A percentile compares a stretch with the other conserved stretches of the same genome.
Evolutionary conservation across 2,329 filamentous ascomycete species (phyloP).

Genomic region (Pseudogymnoascus destructans): DNA sequence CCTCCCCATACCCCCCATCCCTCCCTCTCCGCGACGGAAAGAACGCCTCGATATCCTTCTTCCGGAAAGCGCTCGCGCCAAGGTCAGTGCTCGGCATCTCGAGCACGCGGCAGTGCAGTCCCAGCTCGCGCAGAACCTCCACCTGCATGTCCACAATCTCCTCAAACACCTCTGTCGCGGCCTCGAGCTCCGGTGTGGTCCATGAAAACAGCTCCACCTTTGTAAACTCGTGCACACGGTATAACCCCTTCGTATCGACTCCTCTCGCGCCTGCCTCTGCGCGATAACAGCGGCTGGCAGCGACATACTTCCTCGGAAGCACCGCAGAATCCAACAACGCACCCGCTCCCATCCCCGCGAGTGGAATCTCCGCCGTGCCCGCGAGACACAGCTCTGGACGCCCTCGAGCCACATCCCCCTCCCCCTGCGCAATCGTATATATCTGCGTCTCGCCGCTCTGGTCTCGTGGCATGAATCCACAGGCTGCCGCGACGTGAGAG

Average conservation of each 20-base stretch:
- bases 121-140: conserved; percentile 64
- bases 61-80: conserved; percentile 74
- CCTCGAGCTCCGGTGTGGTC: conserved; percentile 46
- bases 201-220: conserved; percentile 98
- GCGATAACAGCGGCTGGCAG: conserved; percentile 83
- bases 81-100: conserved; percentile 87
- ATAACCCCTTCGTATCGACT: conserved; percentile 83
- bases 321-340: conserved; percentile 48
- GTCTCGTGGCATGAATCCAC: conserved; percentile 89
- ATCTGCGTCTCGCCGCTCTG: conserved; percentile 84
- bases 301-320: conserved; percentile 68
- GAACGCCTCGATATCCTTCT: conserved; percentile 86
- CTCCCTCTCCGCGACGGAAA: conserved; percentile 65
- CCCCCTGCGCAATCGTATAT: conserved; percentile 60
- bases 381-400: conserved; percentile 64
- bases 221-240: conserved; percentile 95
- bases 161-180: conserved; percentile 51
- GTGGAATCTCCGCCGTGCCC: conserved; percentile 86
- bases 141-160: conserved; percentile 82
- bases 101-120: conserved; percentile 73
- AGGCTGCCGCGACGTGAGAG: conserved; percentile 76
- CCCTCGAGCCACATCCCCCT: conserved; percentile 44
- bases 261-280: conserved; percentile 88
- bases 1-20: conserved; percentile 76
- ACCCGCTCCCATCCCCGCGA: conserved; percentile 80